Evolutionary conservation across 306 rosid species (phyloP), one percentile per base, ranked within the genome.

Genomic region (Clitoria ternatea): DNA sequence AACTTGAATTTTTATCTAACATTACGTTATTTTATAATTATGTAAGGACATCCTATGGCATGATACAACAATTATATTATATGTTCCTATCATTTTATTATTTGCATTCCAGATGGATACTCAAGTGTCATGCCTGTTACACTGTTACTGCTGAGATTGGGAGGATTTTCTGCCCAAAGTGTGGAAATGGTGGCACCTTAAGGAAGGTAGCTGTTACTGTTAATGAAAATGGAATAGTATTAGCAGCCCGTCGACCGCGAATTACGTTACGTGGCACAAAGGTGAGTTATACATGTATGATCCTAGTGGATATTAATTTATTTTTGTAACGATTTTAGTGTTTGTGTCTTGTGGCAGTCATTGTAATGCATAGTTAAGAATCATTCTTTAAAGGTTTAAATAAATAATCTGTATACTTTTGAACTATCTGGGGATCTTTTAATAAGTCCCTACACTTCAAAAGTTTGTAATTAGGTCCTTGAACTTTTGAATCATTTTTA

Each of bases 151-250:
- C 85, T 69, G 99, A 91, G 71, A 84, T 85, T 70, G 96, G 92
- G 74, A 91, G 86, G 78, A 87, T 95, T 44, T 91, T 95, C 81
- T 89, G 99, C 74, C 96, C 97, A 1, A 91, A 91, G 62, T 91
- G 99, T 81, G 99, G 99, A 77, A 95, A 91, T 76, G 99, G 99
- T 66, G 99, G 97, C 61, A 95, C 97, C 75, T 79, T 95, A 77
- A 92, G 90, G 29, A 95, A 95, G 83, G 97, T 95, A 14, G 99
- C 99, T 36, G 99, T 95, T 76, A 95, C 96, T 35, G 97, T 95
- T 69, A 96, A 92, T 63, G 97, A 95, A 78, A 95, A 91, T 79
- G 99, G 97, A 75, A 66, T 91, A 77, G 75, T 86, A 61, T 42
- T 87, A 73, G 92, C 92, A 13, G 92, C 80, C 32, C 95, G 91